Evolutionary conservation across 352 stramenopile species (phyloP).

Genomic region (Elongisporangium anandrum): DNA sequence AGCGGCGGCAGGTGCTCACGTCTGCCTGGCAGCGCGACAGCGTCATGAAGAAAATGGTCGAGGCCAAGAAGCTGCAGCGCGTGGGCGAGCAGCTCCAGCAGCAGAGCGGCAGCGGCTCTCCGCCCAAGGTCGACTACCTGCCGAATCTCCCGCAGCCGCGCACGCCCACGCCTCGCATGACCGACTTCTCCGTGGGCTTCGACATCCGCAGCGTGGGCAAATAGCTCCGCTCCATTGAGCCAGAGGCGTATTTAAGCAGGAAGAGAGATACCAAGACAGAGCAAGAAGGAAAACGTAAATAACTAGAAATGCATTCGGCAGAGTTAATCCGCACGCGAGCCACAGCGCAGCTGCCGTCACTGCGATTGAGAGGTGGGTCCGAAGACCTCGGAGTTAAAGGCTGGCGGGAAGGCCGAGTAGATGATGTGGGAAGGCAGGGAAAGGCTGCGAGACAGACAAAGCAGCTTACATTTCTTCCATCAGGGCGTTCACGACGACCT

Average conservation of each 20-base stretch:
- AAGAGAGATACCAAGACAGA: too few species aligned
- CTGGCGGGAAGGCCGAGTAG: neutral
- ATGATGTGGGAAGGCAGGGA: neutral
- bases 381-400: neutral
- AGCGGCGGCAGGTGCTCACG: constrained; percentile 50
- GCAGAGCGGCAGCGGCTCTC: neutral
- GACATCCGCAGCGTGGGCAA: constrained; percentile 33
- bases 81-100: constrained; percentile 38
- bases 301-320: neutral
- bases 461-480: constrained; percentile 74
- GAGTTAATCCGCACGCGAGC: neutral
- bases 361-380: neutral
- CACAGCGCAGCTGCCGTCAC: neutral
- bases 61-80: constrained; percentile 56
- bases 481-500: constrained; percentile 75
- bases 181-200: constrained; percentile 71
- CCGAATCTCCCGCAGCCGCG: constrained; percentile 20
- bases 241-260: too few species aligned
- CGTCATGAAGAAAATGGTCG: constrained; percentile 60
- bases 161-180: constrained; percentile 14
- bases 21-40: constrained; percentile 60
- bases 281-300: neutral
- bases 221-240: neutral
- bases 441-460: neutral
- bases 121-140: constrained; percentile 15